Percentiles rank a stretch among this genome's conserved stretches.
Conservation (phyloP, 2,329 filamentous ascomycete genomes). For the Phaeosphaeriaceae sp. region DNA sequence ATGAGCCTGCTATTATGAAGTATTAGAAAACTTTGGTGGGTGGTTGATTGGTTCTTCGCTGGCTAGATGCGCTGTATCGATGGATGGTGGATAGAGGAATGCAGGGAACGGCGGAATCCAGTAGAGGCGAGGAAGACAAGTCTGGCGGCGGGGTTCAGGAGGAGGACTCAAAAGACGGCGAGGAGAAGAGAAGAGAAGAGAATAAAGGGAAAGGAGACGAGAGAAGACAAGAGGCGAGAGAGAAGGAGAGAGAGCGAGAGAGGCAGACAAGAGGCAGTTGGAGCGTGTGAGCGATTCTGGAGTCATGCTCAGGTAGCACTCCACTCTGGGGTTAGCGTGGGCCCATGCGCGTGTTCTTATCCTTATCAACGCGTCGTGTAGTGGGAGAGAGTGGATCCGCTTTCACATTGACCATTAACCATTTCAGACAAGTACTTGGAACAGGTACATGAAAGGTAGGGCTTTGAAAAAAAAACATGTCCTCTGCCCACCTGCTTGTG, state of each 20-base stretch:
- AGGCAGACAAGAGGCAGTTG: constrained; percentile 18
- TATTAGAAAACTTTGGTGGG: constrained; percentile 1
- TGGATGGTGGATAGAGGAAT: constrained; percentile 13
- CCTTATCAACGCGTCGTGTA: constrained; percentile 1
- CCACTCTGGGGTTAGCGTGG: constrained; percentile 2
- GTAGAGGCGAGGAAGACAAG: not conserved
- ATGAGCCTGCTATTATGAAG: constrained; percentile 34
- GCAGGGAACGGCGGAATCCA: no score
- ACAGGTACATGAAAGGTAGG: no score
- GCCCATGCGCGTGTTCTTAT: not conserved
- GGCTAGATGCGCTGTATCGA: constrained; percentile 2
- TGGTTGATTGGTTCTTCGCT: not conserved
- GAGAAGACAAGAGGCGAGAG: constrained; percentile 7
- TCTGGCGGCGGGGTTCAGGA: not conserved
- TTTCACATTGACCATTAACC: constrained; percentile 1
- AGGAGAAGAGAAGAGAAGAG: constrained; percentile 3
- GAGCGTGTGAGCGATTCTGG: constrained; percentile 11
- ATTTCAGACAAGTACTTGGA: not conserved
- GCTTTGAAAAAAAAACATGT: not conserved
- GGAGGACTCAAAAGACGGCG: constrained; percentile 1
- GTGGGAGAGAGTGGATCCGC: not conserved
- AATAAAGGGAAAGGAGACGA: constrained; percentile 8
- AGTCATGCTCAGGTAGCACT: constrained; percentile 16
- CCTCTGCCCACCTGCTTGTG: constrained; percentile 5
- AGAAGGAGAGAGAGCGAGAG: constrained; percentile 15